phyloP scores from a whole-genome alignment of 2,329 filamentous ascomycete species.

The Fusarium acutatum region DNA sequence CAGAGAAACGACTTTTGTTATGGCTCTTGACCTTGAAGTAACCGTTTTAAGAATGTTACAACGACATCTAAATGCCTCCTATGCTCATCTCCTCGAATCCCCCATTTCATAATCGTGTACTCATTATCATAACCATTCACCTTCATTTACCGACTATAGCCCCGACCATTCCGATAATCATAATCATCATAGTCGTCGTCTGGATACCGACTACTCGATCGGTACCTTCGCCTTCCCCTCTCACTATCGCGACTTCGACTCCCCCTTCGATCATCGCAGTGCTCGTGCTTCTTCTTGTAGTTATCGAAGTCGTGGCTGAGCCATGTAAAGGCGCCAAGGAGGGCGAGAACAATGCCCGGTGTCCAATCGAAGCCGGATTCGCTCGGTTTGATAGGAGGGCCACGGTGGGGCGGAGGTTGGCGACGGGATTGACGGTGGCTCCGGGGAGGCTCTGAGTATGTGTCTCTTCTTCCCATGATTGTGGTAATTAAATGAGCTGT shows the following conservation, averaged over 20 bases:
- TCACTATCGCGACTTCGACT: conserved; percentile 16
- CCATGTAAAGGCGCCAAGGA: conserved; percentile 47
- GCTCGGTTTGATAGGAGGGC: conserved; percentile 46
- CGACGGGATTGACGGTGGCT: neutral
- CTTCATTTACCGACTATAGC: conserved; percentile 11
- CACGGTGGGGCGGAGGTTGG: conserved; percentile 5
- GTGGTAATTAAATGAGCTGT: neutral
- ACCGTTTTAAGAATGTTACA: neutral
- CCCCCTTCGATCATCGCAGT: neutral
- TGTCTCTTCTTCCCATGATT: conserved; percentile 30
- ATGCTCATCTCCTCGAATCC: neutral
- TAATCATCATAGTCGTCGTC: conserved; percentile 23
- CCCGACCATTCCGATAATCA: conserved; percentile 4
- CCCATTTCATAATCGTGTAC: neutral
- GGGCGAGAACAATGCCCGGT: conserved; percentile 50
- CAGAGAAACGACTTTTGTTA: neutral
- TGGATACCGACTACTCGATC: conserved; percentile 9
- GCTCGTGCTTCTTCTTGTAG: conserved; percentile 15
- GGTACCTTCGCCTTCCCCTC: conserved; percentile 19
- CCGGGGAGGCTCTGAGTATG: conserved; percentile 23
- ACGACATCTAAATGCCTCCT: neutral
- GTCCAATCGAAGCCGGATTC: conserved; percentile 52
- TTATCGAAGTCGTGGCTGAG: conserved; percentile 51
- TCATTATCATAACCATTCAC: conserved; percentile 1
- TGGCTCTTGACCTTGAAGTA: neutral